These are phyloP conservation scores for Daldinia bambusicola DNA, from an alignment of 495 filamentous ascomycete species.

Conservation along the genomic window DNA sequence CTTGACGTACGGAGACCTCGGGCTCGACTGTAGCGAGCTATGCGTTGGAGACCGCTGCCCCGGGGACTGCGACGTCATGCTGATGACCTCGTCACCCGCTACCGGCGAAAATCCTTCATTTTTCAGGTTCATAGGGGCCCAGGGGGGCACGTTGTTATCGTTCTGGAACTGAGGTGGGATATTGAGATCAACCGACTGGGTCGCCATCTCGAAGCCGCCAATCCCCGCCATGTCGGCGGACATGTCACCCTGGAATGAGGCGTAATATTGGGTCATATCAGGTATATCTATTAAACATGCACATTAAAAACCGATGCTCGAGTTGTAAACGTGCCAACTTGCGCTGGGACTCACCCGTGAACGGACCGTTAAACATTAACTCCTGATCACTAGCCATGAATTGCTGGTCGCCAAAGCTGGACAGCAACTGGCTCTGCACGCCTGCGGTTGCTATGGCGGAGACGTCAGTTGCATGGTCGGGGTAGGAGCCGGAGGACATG, in stretches of 20 bases:
- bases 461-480: conserved; percentile 35
- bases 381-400: conserved; percentile 35
- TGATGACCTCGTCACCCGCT: conserved; percentile 52
- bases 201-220: conserved; percentile 31
- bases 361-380: conserved; percentile 34
- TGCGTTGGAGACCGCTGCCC: conserved; percentile 46
- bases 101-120: conserved; percentile 47
- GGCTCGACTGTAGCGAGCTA: conserved; percentile 46
- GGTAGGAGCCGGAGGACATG: conserved; percentile 39
- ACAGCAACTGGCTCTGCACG: conserved; percentile 41
- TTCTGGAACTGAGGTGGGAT: conserved; percentile 50
- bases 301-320: conserved; percentile 18
- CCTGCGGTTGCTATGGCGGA: conserved; percentile 31
- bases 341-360: conserved; percentile 37
- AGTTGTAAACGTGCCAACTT: conserved; percentile 13
- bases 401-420: conserved; percentile 43
- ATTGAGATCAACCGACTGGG: conserved; percentile 43
- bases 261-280: conserved; percentile 38
- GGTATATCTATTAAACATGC: conserved; percentile 29
- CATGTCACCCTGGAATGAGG: conserved; percentile 37
- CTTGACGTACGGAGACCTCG: conserved; percentile 50
- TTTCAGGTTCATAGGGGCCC: conserved; percentile 52
- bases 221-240: conserved; percentile 32
- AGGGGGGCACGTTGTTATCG: conserved; percentile 50
- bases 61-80: conserved; percentile 44